Base-by-base conservation (phyloP, 345 rosid genomes). In the Syzygium grande region DNA sequence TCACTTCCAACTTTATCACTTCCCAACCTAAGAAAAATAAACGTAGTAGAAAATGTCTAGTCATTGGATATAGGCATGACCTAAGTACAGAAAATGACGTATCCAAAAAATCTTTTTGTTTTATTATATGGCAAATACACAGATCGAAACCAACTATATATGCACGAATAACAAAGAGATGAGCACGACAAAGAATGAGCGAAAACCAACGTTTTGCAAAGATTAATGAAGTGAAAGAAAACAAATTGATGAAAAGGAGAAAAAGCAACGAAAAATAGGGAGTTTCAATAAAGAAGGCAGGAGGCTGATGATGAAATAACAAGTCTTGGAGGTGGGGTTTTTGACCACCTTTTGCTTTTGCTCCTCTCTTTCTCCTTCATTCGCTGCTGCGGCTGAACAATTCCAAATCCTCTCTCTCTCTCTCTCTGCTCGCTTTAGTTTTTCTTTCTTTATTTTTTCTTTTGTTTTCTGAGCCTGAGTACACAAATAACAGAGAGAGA, bases 211-310 rank as follows among this genome's bases (percentile, higher is more conserved):
- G 49, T 73, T 73, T 73, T 38, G 49, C 83, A 34, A 73, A 25
- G 83, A 73, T 73, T 73, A 73, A 38, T 19, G 83, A 73, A 19
- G 83, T 38, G 83, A 73, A 73, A 73, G 83, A 34, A 51, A 27
- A 30, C 29, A 51, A 51, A 84, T 49, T 13, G 23, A 88, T 79
- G 79, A 87, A 86, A 91, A 89, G 88, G 91, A 90, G 89, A 91
- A 52, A 88, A 92, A 90, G 85, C 86, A 91, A 93, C 88, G 89
- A 87, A 88, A 88, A 92, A 89, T 87, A 92, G 93, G 63, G 93
- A 89, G 91, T 90, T 91, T 92, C 94, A 90, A 92, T 92, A 93
- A 93, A 73, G 83, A 73, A 73, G 23, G 83, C 83, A 73, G 8
- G 83, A 73, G 38, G 83, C 83, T 73, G 83, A 73, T 73, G 83